Evolutionary conservation across 805 yeast genomes (phyloP).

Genomic region (Teunomyces gatunensis): DNA sequence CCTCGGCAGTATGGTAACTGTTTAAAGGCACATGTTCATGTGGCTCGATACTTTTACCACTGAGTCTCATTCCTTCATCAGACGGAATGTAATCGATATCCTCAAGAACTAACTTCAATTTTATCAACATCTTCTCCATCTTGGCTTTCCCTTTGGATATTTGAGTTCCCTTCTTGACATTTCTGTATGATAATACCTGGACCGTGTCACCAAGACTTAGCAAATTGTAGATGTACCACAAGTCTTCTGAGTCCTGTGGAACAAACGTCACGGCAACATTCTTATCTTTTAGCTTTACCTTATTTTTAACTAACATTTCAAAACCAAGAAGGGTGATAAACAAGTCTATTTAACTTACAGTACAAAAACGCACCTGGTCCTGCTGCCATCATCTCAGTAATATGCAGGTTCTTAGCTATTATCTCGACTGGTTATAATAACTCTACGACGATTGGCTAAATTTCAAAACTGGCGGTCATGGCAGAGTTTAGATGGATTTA

Average conservation of each 20-base stretch:
- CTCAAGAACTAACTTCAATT: slow-evolving; percentile 58
- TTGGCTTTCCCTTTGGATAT: slow-evolving; percentile 49
- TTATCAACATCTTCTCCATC: slow-evolving; percentile 44
- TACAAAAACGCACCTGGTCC: neutral
- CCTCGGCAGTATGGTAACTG: slow-evolving; percentile 82
- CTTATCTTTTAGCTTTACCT: slow-evolving; percentile 43
- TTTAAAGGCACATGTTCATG: slow-evolving; percentile 79
- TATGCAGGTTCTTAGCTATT: neutral
- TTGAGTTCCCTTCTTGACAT: slow-evolving; percentile 42
- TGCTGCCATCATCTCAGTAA: neutral
- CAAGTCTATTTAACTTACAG: neutral
- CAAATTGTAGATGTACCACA: slow-evolving; percentile 84
- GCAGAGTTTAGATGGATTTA: neutral
- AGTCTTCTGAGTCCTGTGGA: slow-evolving; percentile 88
- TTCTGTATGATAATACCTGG: slow-evolving; percentile 65
- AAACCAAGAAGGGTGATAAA: neutral
- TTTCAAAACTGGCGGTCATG: neutral
- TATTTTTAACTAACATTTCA: slow-evolving; percentile 13
- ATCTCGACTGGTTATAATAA: neutral
- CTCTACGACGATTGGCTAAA: neutral
- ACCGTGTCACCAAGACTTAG: slow-evolving; percentile 75
- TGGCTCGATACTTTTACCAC: slow-evolving; percentile 70
- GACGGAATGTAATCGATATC: slow-evolving; percentile 75
- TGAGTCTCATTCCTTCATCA: slow-evolving; percentile 71
- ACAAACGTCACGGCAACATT: slow-evolving; percentile 64